Evolutionary conservation across 75 land plant species (phyloP), one percentile per base, ranked within the genome.

Genomic region (Selaginella tamariscina): DNA sequence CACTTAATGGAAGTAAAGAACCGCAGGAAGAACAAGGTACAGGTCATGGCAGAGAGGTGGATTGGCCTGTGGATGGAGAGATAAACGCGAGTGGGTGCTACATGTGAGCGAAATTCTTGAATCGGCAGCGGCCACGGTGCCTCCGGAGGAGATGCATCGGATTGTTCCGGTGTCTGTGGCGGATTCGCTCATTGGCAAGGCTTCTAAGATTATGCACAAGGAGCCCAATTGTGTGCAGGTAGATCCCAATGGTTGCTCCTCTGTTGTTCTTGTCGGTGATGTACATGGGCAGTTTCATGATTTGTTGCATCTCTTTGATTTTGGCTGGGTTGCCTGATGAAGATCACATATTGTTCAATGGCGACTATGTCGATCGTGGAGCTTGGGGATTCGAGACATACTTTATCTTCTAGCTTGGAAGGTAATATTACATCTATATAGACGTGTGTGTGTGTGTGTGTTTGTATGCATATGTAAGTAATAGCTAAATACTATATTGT

Each of bases 351-450:
- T 93, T 83, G 33, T 93, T 93, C 69, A 93, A 93, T 74, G 98
- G 97, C 0, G 95, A 92, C 75, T 92, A 92, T 75, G 97, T 92
- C 0, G 97, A 92, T 65, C 56, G 95, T 56, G 98, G 98, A 0
- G 95, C 98, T 22, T 93, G 98, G 98, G 98, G 98, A 0, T 81
- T 93, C 31, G 98, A 93, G 73, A 86, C 87, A 2, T 93, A 84
- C 55, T 32, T 93, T n/a, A 69, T 89, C 24, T 70, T 89, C 65
- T 93, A 8, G 84, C 88, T 11, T 89, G 90, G 91, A 86, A 89
- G 91, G 98, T 86, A 74, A n/a, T n/a, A n/a, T n/a, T n/a, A n/a
- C n/a, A n/a, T n/a, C n/a, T n/a, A n/a, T n/a, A n/a, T n/a, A n/a
- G n/a, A n/a, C n/a, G n/a, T n/a, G n/a, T n/a, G n/a, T n/a, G n/a